Evolutionary conservation across 768 basidiomycete genomes (phyloP).

Genomic region (Psilocybe cyanescens): DNA sequence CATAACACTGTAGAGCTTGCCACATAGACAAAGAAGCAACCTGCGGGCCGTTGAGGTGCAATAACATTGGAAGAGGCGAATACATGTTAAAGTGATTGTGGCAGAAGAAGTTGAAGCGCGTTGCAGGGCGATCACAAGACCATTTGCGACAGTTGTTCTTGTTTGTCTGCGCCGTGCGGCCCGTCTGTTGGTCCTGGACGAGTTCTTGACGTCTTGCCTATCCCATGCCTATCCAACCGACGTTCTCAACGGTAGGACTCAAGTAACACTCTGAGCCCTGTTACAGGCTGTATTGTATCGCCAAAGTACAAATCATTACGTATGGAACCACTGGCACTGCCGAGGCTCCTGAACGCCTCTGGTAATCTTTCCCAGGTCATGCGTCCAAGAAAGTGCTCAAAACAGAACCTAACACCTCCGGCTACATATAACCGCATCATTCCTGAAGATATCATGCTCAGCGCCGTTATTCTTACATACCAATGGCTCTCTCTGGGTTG

Average conservation of each 20-base stretch:
- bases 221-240: too few relatives aligned
- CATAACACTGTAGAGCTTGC: not conserved
- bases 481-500: slow-evolving; percentile 53
- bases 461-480: not conserved
- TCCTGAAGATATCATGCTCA: slow-evolving; percentile 13
- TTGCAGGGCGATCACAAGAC: slow-evolving; percentile 4
- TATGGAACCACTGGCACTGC: not conserved
- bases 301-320: not conserved
- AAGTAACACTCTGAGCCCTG: not conserved
- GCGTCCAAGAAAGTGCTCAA: slow-evolving; percentile 20
- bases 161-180: not conserved
- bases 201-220: not conserved
- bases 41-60: not conserved
- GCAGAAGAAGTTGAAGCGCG: not conserved
- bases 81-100: not conserved
- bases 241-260: too few relatives aligned
- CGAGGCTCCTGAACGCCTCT: slow-evolving; percentile 11
- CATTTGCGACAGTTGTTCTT: not conserved
- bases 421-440: slow-evolving; percentile 23
- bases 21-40: slow-evolving; percentile 9
- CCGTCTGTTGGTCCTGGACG: not conserved
- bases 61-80: not conserved
- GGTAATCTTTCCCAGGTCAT: slow-evolving; percentile 24
- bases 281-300: not conserved
- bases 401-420: slow-evolving; percentile 24